A percentile compares a stretch with the other conserved stretches of the same genome.
Evolutionary conservation across 805 yeast species (phyloP).

Genomic region (Wickerhamiella australiensis): DNA sequence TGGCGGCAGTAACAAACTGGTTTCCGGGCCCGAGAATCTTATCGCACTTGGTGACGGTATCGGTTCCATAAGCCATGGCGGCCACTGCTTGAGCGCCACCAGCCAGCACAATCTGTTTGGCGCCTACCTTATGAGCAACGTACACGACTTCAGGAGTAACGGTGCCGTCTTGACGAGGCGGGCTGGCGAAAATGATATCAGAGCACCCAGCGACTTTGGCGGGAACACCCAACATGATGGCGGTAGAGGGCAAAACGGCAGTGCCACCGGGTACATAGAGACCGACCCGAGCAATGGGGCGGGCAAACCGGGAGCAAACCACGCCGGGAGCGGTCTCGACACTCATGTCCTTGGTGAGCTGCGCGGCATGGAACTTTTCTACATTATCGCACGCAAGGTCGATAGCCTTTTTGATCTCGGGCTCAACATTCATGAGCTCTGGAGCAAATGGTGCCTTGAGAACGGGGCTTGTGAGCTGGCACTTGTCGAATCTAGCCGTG

Average conservation of each 20-base stretch:
- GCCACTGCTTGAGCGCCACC: conserved; percentile 99
- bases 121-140: conserved; percentile 93
- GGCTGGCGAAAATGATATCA: conserved; percentile 85
- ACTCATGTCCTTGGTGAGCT: conserved; percentile 51
- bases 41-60: conserved; percentile 82
- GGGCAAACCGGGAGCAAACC: conserved; percentile 81
- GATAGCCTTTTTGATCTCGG: conserved; percentile 69
- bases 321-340: conserved; percentile 96
- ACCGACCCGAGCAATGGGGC: conserved; percentile 91
- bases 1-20: conserved; percentile 98
- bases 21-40: conserved; percentile 98
- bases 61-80: conserved; percentile 98
- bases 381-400: conserved; percentile 85
- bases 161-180: conserved; percentile 87
- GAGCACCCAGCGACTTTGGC: conserved; percentile 96
- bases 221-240: conserved; percentile 96
- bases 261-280: conserved; percentile 98
- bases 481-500: conserved; percentile 87
- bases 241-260: conserved; percentile 94
- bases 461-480: conserved; percentile 56
- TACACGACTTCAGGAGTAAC: conserved; percentile 95
- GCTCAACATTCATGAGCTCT: conserved; percentile 57
- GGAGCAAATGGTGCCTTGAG: conserved; percentile 78
- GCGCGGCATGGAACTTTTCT: conserved; percentile 87
- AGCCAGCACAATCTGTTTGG: conserved; percentile 77